Evolutionary conservation across 2,329 filamentous ascomycete species (phyloP).

Genomic region (Penicillium sp.): DNA sequence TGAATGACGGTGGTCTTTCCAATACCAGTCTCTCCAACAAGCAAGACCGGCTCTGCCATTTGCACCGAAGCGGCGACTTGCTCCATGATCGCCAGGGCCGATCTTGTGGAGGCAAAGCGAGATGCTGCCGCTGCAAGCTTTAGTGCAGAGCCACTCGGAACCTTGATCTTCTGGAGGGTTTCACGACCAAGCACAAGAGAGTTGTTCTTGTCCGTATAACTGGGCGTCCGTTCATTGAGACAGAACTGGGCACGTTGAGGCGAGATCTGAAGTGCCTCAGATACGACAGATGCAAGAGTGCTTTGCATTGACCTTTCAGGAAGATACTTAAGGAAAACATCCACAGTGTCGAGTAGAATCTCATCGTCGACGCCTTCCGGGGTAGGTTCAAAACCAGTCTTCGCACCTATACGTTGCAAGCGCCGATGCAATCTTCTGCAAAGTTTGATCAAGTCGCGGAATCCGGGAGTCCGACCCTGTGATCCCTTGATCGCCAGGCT

Average conservation of each 20-base stretch:
- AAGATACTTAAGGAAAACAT: slow-evolving; percentile 84
- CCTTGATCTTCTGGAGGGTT: slow-evolving; percentile 57
- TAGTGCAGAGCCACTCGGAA: slow-evolving; percentile 46
- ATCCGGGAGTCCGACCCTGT: slow-evolving; percentile 58
- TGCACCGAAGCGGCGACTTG: slow-evolving; percentile 81
- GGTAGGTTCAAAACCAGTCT: slow-evolving; percentile 66
- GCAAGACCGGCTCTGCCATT: slow-evolving; percentile 80
- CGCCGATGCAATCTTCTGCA: slow-evolving; percentile 72
- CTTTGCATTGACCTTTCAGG: slow-evolving; percentile 62
- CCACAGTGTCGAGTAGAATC: slow-evolving; percentile 90
- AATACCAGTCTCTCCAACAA: slow-evolving; percentile 98
- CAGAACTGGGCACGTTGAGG: slow-evolving; percentile 78
- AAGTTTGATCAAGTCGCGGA: slow-evolving; percentile 87
- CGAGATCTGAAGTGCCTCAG: slow-evolving; percentile 82
- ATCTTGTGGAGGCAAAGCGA: slow-evolving; percentile 81
- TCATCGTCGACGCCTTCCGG: slow-evolving; percentile 71
- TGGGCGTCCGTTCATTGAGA: slow-evolving; percentile 68
- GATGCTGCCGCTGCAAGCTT: slow-evolving; percentile 34
- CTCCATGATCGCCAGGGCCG: slow-evolving; percentile 81
- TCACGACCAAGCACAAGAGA: slow-evolving; percentile 66
- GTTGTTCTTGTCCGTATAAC: slow-evolving; percentile 60
- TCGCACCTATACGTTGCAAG: slow-evolving; percentile 58
- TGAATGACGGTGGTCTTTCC: slow-evolving; percentile 97
- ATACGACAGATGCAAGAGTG: slow-evolving; percentile 62
- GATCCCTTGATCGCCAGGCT: slow-evolving; percentile 39